phyloP scores from a whole-genome alignment of 257 asterid genomes.

The Cordia subcordata region DNA sequence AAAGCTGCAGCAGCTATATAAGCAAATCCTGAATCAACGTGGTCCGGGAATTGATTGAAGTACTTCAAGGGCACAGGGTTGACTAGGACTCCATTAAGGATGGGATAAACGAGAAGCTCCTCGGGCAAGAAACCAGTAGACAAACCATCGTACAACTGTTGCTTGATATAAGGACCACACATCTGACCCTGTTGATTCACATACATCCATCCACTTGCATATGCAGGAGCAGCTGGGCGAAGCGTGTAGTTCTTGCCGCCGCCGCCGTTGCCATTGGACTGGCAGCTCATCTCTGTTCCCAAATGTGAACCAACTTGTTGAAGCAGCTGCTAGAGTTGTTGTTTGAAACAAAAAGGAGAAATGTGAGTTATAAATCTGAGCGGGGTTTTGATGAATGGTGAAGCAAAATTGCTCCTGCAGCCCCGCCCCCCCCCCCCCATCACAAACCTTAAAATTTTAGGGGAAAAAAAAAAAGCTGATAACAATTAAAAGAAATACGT shows the following conservation, averaged over 20 bases:
- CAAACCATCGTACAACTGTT: slow-evolving; percentile 78
- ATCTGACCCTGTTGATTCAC: slow-evolving; percentile 73
- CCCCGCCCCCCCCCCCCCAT: no score
- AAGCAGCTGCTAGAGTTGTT: slow-evolving; percentile 16
- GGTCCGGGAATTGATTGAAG: slow-evolving; percentile 77
- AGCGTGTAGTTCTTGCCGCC: slow-evolving; percentile 16
- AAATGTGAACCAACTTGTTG: slow-evolving; percentile 20
- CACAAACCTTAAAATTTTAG: no score
- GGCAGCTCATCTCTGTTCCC: slow-evolving; percentile 28
- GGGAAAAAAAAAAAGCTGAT: no score
- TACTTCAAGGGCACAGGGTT: slow-evolving; percentile 69
- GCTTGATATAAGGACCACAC: slow-evolving; percentile 93
- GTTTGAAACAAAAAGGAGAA: slow-evolving; percentile 7
- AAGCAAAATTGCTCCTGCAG: no score
- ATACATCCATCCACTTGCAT: slow-evolving; percentile 91
- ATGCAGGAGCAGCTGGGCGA: slow-evolving; percentile 9
- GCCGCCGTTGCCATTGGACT: slow-evolving; percentile 25
- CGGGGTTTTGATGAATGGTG: no score
- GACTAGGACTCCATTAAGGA: slow-evolving; percentile 49
- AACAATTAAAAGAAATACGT: no score
- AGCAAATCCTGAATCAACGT: slow-evolving; percentile 72
- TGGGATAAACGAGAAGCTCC: slow-evolving; percentile 73
- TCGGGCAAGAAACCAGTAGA: slow-evolving; percentile 77
- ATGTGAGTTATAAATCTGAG: no score
- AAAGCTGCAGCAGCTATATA: slow-evolving; percentile 30